These are phyloP conservation scores for Glonium stellatum DNA, from an alignment of 495 filamentous ascomycete species.

Conservation along the genomic window DNA sequence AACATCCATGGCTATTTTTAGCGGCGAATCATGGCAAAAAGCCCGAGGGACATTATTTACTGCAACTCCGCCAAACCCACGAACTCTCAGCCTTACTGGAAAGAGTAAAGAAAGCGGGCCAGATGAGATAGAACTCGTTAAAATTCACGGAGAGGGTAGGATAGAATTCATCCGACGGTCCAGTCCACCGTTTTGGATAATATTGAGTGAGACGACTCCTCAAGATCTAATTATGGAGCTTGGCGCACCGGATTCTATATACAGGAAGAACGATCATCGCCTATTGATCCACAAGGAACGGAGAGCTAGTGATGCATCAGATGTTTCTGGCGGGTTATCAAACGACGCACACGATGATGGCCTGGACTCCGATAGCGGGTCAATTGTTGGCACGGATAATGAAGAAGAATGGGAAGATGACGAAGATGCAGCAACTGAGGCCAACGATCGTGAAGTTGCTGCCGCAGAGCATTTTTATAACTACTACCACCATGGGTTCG, in stretches of 20 bases:
- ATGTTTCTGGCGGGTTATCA: conserved; percentile 11
- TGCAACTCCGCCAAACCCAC: conserved; percentile 59
- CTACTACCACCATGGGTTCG: conserved; percentile 92
- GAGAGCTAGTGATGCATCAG: conserved; percentile 23
- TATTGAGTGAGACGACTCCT: conserved; percentile 71
- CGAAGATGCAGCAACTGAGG: conserved; percentile 53
- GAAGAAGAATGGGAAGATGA: conserved; percentile 79
- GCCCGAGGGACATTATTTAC: conserved; percentile 69
- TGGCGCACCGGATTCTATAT: conserved; percentile 90
- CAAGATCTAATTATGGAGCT: conserved; percentile 87
- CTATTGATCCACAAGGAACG: conserved; percentile 75
- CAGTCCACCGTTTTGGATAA: conserved; percentile 56
- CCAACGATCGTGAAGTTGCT: conserved; percentile 32
- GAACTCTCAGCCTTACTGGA: conserved; percentile 47
- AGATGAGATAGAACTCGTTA: conserved; percentile 75
- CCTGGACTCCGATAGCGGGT: conserved; percentile 21
- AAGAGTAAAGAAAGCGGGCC: conserved; percentile 58
- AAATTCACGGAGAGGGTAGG: conserved; percentile 43
- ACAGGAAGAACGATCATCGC: conserved; percentile 83
- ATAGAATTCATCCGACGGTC: conserved; percentile 66
- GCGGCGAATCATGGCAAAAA: conserved; percentile 81
- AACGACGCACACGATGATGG: conserved; percentile 26
- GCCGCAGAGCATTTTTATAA: conserved; percentile 80
- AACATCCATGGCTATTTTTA: conserved; percentile 79
- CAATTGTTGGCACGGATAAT: conserved; percentile 52